Evolutionary conservation across 306 rosid species (phyloP), one percentile per base, ranked within the genome.

Genomic region (Prunus davidiana): DNA sequence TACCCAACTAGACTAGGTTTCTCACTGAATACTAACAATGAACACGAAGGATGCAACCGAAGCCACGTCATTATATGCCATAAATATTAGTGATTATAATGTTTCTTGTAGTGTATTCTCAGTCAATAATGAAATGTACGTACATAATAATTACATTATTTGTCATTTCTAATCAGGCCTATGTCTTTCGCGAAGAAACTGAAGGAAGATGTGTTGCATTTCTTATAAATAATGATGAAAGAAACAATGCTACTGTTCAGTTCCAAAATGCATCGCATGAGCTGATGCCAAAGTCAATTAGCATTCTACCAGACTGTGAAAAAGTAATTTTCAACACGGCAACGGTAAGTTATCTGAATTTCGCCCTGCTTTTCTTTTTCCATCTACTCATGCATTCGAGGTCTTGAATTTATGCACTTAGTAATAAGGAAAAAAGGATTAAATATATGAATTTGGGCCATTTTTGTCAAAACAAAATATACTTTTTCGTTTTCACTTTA

Each of bases 1-100:
- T 45, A 95, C 97, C 97, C 99, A 95, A 75, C 80, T 69, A n/a
- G 99, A 75, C 80, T 69, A n/a, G 99, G 99, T 86, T 84, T 89
- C 83, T 92, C 87, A 75, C 88, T 79, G 75, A 89, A 95, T 32
- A 95, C 83, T 50, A 77, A 91, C 82, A 95, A 88, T 20, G 99
- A 95, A 83, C 92, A 88, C 20, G 97, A 88, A 50, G 99, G 99
- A 81, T 91, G 98, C 6, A 95, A 91, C 78, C 85, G 92, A 81
- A 89, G 97, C 98, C 75, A 95, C 98, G 80, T 89, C 87, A 86
- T 91, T 32, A 32, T 32, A 5, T 5, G 38, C 38, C 38, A 32
- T 32, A 1, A 32, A 32, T 32, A 5, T 32, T 32, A 32, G 7
- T 5, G 7, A 32, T 32, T 32, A 32, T 32, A 32, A 32, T 32